Percentiles rank a stretch among this genome's conserved stretches.
Conservation (phyloP, 208 protist species). For the Leishmania guyanensis region DNA sequence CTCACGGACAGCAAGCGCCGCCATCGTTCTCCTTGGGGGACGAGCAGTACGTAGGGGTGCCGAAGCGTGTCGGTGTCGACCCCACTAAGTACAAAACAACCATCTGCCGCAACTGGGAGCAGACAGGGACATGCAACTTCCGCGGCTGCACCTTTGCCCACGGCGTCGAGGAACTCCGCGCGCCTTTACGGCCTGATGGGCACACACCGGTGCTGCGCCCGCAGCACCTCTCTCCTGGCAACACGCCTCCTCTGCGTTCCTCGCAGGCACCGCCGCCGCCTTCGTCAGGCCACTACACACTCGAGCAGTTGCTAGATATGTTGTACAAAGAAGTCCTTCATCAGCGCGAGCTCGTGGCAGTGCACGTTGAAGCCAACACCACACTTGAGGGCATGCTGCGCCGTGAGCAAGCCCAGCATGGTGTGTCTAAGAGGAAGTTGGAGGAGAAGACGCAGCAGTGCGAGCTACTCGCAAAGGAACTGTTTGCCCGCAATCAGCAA, state of each 20-base stretch:
- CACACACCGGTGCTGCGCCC: slow-evolving; percentile 40
- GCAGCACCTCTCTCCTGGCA: slow-evolving; percentile 35
- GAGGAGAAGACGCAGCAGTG: slow-evolving; percentile 40
- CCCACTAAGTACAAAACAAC: slow-evolving; percentile 87
- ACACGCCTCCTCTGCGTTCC: slow-evolving; percentile 41
- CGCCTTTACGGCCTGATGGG: slow-evolving; percentile 45
- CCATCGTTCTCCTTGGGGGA: slow-evolving; percentile 62
- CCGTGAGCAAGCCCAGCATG: slow-evolving; percentile 56
- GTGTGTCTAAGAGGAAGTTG: slow-evolving; percentile 43
- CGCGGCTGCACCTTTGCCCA: slow-evolving; percentile 85
- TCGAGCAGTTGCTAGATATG: slow-evolving; percentile 76
- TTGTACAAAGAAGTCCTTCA: slow-evolving; percentile 62
- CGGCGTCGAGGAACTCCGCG: slow-evolving; percentile 78
- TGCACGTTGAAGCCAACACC: slow-evolving; percentile 74
- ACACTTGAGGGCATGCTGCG: slow-evolving; percentile 67
- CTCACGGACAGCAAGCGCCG: slow-evolving; percentile 44
- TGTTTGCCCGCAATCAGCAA: slow-evolving; percentile 35
- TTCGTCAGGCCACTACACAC: slow-evolving; percentile 23
- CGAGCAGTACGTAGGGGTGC: slow-evolving; percentile 29
- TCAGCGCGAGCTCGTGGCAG: slow-evolving; percentile 55
- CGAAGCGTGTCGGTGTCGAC: slow-evolving; percentile 67
- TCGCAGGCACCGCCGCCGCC: slow-evolving; percentile 25
- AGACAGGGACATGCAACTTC: slow-evolving; percentile 67
- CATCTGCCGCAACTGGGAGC: slow-evolving; percentile 86
- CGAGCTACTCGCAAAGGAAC: slow-evolving; percentile 25